Evolutionary conservation across 257 asterid species (phyloP).

Genomic region (Solanum chiquidenum): DNA sequence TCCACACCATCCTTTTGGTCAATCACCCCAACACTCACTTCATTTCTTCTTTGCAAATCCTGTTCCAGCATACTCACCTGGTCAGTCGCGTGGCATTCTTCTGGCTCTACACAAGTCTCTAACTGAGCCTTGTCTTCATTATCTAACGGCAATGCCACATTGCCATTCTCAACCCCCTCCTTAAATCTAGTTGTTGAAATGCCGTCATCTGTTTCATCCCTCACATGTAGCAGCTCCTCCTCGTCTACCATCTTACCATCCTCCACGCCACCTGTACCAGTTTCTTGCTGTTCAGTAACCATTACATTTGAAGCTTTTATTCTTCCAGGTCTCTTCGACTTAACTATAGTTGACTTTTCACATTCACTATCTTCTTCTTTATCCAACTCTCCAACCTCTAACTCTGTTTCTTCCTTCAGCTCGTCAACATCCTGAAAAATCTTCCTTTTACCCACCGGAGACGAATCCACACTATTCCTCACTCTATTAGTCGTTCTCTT

Average conservation of each 20-base stretch:
- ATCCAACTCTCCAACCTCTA: conserved; percentile 17
- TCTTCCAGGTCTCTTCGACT: conserved; percentile 54
- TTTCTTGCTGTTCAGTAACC: conserved; percentile 28
- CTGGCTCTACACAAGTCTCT: conserved; percentile 21
- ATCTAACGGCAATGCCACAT: conserved; percentile 12
- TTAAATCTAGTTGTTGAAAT: background rate
- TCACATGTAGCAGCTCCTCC: conserved; percentile 22
- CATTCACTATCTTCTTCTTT: conserved; percentile 18
- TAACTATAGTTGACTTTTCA: conserved; percentile 43
- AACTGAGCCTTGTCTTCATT: conserved; percentile 18
- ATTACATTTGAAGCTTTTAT: conserved; percentile 36
- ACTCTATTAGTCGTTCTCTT: conserved; percentile 17
- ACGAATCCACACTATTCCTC: conserved; percentile 20
- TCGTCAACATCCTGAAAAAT: conserved; percentile 45
- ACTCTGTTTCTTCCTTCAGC: conserved; percentile 17
- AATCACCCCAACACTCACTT: conserved; percentile 14
- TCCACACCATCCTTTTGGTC: conserved; percentile 22
- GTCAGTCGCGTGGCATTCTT: conserved; percentile 25
- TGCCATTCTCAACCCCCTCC: conserved; percentile 25
- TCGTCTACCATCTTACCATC: conserved; percentile 23
- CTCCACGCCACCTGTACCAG: conserved; percentile 24
- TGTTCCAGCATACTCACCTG: conserved; percentile 26
- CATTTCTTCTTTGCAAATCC: conserved; percentile 15
- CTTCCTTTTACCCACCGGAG: conserved; percentile 47
- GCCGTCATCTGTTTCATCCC: conserved; percentile 25